phyloP scores from a whole-genome alignment of 345 rosid species.

The Eucalyptus cladocalyx region DNA sequence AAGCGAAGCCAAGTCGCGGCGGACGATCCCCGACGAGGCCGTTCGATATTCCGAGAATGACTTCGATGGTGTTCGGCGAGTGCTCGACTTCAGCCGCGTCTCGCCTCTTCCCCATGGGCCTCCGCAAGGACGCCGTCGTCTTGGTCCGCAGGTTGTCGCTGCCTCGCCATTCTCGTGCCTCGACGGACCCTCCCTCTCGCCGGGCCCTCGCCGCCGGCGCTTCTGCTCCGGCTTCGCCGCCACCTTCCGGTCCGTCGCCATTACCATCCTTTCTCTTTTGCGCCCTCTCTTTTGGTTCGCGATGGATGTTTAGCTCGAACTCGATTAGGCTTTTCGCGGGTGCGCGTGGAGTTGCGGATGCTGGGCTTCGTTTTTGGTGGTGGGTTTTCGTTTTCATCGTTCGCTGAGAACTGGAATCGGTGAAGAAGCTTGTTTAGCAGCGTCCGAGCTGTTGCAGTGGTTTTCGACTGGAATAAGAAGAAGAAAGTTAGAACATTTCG shows the following conservation, averaged over 20 bases:
- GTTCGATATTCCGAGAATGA: not conserved
- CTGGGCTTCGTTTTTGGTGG: not conserved
- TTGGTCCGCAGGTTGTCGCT: not conserved
- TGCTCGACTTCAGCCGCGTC: not conserved
- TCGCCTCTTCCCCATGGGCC: conserved; percentile 24
- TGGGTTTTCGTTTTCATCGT: not conserved
- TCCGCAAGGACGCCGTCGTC: conserved; percentile 12
- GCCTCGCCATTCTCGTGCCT: not conserved
- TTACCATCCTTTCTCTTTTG: not conserved
- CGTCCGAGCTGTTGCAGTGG: not conserved
- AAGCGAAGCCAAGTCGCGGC: not conserved
- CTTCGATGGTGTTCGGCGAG: not conserved
- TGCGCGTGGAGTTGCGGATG: not conserved
- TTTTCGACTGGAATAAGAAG: not conserved
- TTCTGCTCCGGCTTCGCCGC: conserved; percentile 6
- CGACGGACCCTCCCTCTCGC: not conserved
- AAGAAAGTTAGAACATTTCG: not conserved
- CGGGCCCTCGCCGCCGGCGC: conserved; percentile 4
- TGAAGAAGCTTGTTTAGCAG: not conserved
- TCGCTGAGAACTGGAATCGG: not conserved
- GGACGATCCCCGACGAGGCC: not conserved
- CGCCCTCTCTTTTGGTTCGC: not conserved
- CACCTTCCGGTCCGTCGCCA: not conserved
- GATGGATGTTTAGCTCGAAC: not conserved
- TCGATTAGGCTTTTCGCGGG: not conserved